Evolutionary conservation across 495 filamentous ascomycete genomes (phyloP).

Genomic region (Neurospora sp.): DNA sequence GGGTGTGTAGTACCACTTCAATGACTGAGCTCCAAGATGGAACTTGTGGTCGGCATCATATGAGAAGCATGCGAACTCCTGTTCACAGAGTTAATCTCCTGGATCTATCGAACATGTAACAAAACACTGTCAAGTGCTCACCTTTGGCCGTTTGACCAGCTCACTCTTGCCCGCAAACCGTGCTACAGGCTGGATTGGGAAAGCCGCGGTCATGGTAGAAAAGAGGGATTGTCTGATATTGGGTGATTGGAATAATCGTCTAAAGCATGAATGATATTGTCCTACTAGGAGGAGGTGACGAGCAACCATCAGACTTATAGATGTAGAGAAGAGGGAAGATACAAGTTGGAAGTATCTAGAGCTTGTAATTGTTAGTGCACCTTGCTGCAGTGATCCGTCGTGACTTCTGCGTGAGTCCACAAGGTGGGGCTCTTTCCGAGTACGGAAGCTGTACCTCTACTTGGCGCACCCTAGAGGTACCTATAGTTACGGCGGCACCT

Average conservation of each 20-base stretch:
- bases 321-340: not conserved
- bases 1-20: constrained; percentile 84
- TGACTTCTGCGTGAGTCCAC: not conserved
- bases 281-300: not conserved
- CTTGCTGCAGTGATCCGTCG: not conserved
- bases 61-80: constrained; percentile 88
- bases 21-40: constrained; percentile 61
- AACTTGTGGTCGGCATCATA: constrained; percentile 77
- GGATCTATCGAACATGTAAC: not conserved
- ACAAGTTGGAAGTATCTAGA: not conserved
- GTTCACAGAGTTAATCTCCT: not conserved
- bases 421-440: not conserved
- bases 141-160: constrained; percentile 58
- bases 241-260: not conserved
- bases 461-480: not conserved
- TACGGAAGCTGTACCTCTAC: not conserved
- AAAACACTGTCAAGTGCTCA: constrained; percentile 15
- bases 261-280: not conserved
- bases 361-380: not conserved
- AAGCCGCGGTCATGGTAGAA: constrained; percentile 30
- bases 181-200: constrained; percentile 53
- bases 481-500: not conserved
- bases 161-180: constrained; percentile 52
- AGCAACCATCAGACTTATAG: not conserved
- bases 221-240: not conserved